These are phyloP conservation scores for Russula vinacea DNA, from an alignment of 768 basidiomycete species.

Conservation along the genomic window DNA sequence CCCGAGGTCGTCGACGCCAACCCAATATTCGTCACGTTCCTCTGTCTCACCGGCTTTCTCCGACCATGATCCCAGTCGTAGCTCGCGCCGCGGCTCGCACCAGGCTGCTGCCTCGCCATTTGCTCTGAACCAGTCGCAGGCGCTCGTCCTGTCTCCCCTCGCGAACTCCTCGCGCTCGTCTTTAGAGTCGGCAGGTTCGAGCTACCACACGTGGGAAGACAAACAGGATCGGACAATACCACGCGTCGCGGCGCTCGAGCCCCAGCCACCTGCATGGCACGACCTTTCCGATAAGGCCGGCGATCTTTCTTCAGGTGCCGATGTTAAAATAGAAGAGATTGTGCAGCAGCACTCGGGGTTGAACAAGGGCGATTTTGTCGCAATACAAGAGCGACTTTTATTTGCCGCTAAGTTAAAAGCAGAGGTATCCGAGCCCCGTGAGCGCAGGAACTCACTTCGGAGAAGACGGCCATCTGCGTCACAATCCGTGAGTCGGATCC, in stretches of 20 bases:
- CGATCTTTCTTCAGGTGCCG: conserved; percentile 47
- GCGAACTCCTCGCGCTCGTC: conserved; percentile 77
- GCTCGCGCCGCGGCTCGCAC: conserved; percentile 17
- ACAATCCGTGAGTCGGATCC: conserved; percentile 51
- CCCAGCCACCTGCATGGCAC: conserved; percentile 59
- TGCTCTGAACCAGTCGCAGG: conserved; percentile 48
- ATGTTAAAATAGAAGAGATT: conserved; percentile 62
- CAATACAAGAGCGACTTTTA: conserved; percentile 75
- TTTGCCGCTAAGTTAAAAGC: conserved; percentile 56
- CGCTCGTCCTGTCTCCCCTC: conserved; percentile 63
- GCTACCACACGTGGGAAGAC: conserved; percentile 78
- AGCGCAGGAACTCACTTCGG: conserved; percentile 67
- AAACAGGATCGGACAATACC: conserved; percentile 51
- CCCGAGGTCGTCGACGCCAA: conserved; percentile 65
- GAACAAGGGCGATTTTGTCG: conserved; percentile 62
- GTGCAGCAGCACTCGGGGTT: conserved; percentile 65
- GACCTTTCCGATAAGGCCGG: conserved; percentile 47
- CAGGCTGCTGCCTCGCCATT: conserved; percentile 46
- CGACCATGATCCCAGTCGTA: conserved; percentile 36
- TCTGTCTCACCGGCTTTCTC: no score
- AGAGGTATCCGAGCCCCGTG: conserved; percentile 53
- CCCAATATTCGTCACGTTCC: conserved; percentile 49
- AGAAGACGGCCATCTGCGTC: conserved; percentile 77
- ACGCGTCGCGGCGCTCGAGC: conserved; percentile 52
- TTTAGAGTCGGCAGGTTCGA: conserved; percentile 75